Conservation (phyloP, 345 rosid species). For the Salix arbutifolia region DNA sequence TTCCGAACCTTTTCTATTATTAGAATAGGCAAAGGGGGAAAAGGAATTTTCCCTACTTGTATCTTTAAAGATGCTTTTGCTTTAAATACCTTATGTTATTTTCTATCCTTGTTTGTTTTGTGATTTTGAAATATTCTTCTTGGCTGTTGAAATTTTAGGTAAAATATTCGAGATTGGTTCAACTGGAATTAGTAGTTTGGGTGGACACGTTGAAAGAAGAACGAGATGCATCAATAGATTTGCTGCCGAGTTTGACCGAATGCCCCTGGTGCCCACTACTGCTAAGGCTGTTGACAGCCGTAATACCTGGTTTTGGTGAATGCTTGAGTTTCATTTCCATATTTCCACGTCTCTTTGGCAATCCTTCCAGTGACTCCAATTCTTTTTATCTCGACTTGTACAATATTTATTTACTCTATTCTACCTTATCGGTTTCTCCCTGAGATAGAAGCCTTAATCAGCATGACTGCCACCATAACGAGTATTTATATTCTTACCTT, state of each 20-base stretch:
- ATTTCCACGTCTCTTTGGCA: conserved; percentile 12
- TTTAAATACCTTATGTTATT: background rate
- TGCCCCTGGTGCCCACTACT: conserved; percentile 73
- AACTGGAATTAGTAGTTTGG: conserved; percentile 89
- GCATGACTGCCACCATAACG: background rate
- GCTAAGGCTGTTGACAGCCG: conserved; percentile 79
- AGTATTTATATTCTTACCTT: conserved; percentile 14
- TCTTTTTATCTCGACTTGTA: conserved; percentile 12
- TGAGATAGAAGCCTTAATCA: conserved; percentile 2
- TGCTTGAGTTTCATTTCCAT: background rate
- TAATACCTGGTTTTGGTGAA: conserved; percentile 79
- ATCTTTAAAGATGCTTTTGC: background rate
- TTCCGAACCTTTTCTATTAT: background rate
- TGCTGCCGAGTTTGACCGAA: conserved; percentile 65
- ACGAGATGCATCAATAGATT: conserved; percentile 69
- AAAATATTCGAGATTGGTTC: conserved; percentile 93
- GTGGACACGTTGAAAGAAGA: conserved; percentile 82
- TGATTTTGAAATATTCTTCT: background rate
- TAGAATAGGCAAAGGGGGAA: background rate
- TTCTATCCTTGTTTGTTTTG: background rate
- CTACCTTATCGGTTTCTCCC: background rate
- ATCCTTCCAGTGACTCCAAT: conserved; percentile 18
- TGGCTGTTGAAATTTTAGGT: conserved; percentile 38
- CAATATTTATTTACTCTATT: conserved; percentile 13
- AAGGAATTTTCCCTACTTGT: background rate